phyloP scores from a whole-genome alignment of 495 filamentous ascomycete species.

The Barbatosphaeria neglecta region DNA sequence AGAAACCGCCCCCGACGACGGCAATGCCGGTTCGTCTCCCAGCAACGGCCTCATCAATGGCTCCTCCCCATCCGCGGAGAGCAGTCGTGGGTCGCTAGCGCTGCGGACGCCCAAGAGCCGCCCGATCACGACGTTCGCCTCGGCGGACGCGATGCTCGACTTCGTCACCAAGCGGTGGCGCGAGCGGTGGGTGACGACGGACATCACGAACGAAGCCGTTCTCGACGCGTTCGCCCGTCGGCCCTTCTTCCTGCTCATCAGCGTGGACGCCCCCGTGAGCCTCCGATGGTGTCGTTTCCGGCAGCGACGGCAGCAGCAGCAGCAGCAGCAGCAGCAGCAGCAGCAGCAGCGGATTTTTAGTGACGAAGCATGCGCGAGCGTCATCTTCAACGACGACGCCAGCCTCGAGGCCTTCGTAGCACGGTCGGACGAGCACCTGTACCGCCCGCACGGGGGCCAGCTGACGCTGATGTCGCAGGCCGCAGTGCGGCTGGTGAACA shows the following conservation, averaged over 20 bases:
- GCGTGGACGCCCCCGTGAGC: conserved; percentile 78
- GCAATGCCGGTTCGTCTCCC: too few species aligned
- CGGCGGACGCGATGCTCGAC: conserved; percentile 54
- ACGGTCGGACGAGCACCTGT: conserved; percentile 67
- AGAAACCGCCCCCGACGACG: too few species aligned
- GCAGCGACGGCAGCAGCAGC: conserved; percentile 8
- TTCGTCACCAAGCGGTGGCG: conserved; percentile 80
- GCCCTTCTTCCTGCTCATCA: conserved; percentile 87
- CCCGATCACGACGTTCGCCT: conserved; percentile 35
- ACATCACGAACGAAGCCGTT: conserved; percentile 55
- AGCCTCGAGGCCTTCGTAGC: conserved; percentile 67
- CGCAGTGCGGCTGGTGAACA: conserved; percentile 75
- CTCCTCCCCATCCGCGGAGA: conserved; percentile 2
- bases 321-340: conserved; percentile 2
- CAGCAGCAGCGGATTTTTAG: too few species aligned
- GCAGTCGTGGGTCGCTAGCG: too few species aligned
- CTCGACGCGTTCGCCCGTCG: conserved; percentile 63
- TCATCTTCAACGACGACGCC: conserved; percentile 64
- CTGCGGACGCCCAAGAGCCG: conserved; percentile 4
- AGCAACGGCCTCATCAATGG: conserved; percentile 2
- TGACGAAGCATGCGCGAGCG: too few species aligned
- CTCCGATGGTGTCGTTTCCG: conserved; percentile 67
- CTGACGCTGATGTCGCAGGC: conserved; percentile 66
- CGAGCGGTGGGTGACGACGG: conserved; percentile 70
- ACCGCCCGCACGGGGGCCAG: conserved; percentile 51